Evolutionary conservation across 371 early-diverging fungal species (phyloP).

Genomic region (Mortierella sp.): DNA sequence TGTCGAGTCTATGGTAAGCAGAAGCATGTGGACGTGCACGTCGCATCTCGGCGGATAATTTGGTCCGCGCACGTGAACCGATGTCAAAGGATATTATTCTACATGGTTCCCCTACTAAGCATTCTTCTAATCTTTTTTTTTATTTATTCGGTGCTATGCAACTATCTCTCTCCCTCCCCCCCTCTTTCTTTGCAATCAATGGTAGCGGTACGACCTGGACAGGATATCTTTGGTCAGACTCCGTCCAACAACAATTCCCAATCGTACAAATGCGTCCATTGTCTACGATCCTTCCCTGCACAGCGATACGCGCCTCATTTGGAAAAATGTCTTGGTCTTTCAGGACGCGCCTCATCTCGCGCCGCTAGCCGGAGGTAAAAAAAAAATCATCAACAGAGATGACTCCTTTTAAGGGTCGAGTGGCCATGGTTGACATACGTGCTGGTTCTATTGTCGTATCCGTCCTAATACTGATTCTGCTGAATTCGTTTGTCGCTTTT

Average conservation of each 20-base stretch:
- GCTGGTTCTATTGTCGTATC: too few relatives aligned
- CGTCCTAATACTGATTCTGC: too few relatives aligned
- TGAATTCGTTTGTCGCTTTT: neutral
- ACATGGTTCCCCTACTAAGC: too few relatives aligned
- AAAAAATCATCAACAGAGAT: too few relatives aligned
- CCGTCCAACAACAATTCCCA: constrained; percentile 66
- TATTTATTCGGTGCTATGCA: neutral
- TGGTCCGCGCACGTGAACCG: too few relatives aligned
- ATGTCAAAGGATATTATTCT: too few relatives aligned
- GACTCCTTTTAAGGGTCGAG: too few relatives aligned
- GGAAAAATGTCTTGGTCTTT: constrained; percentile 89
- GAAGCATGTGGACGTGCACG: too few relatives aligned
- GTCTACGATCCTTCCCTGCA: constrained; percentile 80
- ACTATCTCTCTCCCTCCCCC: neutral
- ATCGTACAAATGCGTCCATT: constrained; percentile 81
- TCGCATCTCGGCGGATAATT: too few relatives aligned
- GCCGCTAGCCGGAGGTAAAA: constrained; percentile 68
- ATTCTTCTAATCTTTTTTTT: constrained; percentile 28
- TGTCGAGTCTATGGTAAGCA: constrained; percentile 61
- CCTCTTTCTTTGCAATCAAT: neutral
- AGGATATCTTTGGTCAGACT: constrained; percentile 79
- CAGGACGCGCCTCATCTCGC: constrained; percentile 75
- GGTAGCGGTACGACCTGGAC: constrained; percentile 63
- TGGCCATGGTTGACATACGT: too few relatives aligned
- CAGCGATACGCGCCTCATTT: constrained; percentile 87